These are phyloP conservation scores for Monascus ruber DNA, from an alignment of 2,329 filamentous ascomycete species.

Conservation along the genomic window DNA sequence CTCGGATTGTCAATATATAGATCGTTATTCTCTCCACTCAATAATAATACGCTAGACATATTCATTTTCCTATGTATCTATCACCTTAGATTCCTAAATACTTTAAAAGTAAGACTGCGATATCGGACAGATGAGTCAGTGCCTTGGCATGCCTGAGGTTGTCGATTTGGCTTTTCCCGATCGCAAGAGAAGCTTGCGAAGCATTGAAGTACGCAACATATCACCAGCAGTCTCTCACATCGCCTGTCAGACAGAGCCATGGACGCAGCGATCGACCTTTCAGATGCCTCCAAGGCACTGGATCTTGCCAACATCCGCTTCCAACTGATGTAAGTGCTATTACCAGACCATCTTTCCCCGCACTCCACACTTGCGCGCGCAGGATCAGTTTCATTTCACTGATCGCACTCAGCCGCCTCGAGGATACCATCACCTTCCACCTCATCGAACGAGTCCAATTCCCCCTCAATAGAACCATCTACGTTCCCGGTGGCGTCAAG, in stretches of 20 bases:
- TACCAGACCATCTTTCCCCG: background rate
- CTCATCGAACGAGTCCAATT: conserved; percentile 98
- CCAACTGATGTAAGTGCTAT: conserved; percentile 69
- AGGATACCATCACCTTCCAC: conserved; percentile 96
- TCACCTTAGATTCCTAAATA: too few relatives aligned
- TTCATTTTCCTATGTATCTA: too few relatives aligned
- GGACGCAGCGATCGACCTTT: conserved; percentile 84
- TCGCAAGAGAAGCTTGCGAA: too few relatives aligned
- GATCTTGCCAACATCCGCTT: conserved; percentile 87
- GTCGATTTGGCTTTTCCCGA: too few relatives aligned
- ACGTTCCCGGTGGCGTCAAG: conserved; percentile 64
- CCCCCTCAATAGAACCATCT: conserved; percentile 80
- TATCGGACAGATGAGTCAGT: too few relatives aligned
- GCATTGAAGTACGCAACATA: too few relatives aligned
- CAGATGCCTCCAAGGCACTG: conserved; percentile 71
- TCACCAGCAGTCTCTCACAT: too few relatives aligned
- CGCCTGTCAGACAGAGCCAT: conserved; percentile 39
- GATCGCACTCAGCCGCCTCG: conserved; percentile 57
- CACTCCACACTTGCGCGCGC: conserved; percentile 1
- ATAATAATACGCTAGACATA: too few relatives aligned
- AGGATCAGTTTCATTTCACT: conserved; percentile 1
- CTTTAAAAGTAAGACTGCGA: too few relatives aligned
- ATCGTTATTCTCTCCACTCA: too few relatives aligned
- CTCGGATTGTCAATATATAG: too few relatives aligned
- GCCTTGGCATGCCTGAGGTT: too few relatives aligned